Evolutionary conservation across 345 rosid genomes (phyloP).

Genomic region (Gynandropsis gynandra): DNA sequence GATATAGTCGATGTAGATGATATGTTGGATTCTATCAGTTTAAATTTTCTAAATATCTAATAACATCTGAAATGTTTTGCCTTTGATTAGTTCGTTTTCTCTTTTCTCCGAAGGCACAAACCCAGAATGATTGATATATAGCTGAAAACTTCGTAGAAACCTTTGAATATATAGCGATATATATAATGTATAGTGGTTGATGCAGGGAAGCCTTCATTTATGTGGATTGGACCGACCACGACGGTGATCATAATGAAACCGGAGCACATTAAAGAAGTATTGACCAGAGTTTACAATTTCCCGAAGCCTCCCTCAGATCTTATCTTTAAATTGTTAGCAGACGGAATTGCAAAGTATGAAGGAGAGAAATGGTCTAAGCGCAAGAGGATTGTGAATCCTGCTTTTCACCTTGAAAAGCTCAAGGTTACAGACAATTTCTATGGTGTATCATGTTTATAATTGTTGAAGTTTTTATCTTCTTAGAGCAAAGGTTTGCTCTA

Average conservation of each 20-base stretch:
- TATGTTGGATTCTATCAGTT: too few relatives aligned
- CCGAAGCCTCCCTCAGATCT: constrained; percentile 20
- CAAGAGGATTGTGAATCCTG: constrained; percentile 38
- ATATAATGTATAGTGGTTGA: background rate
- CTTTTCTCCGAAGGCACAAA: too few relatives aligned
- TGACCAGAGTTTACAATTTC: constrained; percentile 31
- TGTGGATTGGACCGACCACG: constrained; percentile 42
- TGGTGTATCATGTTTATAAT: background rate
- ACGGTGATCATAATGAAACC: constrained; percentile 33
- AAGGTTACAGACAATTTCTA: constrained; percentile 22
- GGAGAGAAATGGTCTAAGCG: constrained; percentile 40
- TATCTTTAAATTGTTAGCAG: constrained; percentile 10
- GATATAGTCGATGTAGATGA: too few relatives aligned
- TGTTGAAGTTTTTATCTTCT: constrained; percentile 1
- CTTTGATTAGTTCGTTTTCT: too few relatives aligned
- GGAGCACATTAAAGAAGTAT: constrained; percentile 31
- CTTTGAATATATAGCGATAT: background rate
- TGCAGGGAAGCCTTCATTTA: constrained; percentile 36
- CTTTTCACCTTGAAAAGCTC: constrained; percentile 36
- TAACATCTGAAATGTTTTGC: too few relatives aligned
- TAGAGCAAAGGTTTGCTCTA: too few relatives aligned
- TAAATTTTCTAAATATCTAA: too few relatives aligned
- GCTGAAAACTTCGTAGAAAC: too few relatives aligned
- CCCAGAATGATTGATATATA: too few relatives aligned
- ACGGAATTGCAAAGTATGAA: constrained; percentile 26